phyloP scores from a whole-genome alignment of 1,139 yeast genomes.

The Zygosaccharomyces sapae region DNA sequence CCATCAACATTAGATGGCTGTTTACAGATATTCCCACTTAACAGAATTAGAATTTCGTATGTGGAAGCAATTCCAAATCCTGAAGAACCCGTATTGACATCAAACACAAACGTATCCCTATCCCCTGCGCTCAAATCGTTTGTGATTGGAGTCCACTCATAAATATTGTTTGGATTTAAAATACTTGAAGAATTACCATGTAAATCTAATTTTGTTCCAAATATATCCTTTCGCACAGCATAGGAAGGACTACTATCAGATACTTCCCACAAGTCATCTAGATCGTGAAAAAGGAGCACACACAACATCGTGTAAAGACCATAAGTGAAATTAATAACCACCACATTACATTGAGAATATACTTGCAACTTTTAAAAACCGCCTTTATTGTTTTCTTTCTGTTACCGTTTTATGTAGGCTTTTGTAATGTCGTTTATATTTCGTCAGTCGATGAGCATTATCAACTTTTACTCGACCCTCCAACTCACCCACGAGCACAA shows the following conservation, averaged over 20 bases:
- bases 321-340: conserved; percentile 1
- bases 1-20: conserved; percentile 43
- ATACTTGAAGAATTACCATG: conserved; percentile 5
- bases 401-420: not conserved
- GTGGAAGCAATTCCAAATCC: conserved; percentile 24
- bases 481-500: not conserved
- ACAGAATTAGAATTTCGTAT: conserved; percentile 52
- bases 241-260: not conserved
- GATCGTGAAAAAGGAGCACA: not conserved
- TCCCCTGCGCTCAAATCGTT: conserved; percentile 26
- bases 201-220: not conserved
- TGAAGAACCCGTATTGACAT: conserved; percentile 20
- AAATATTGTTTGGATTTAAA: conserved; percentile 23
- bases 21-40: conserved; percentile 57
- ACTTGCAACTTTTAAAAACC: not conserved
- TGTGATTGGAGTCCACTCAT: conserved; percentile 32
- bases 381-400: not conserved
- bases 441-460: not conserved
- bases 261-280: conserved; percentile 1
- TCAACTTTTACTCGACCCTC: not conserved
- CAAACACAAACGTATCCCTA: conserved; percentile 26
- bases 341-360: conserved; percentile 4
- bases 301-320: conserved; percentile 1
- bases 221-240: not conserved
- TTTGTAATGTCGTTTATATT: not conserved